Conservation (phyloP, 805 yeast species). For the Candida patagonica region DNA sequence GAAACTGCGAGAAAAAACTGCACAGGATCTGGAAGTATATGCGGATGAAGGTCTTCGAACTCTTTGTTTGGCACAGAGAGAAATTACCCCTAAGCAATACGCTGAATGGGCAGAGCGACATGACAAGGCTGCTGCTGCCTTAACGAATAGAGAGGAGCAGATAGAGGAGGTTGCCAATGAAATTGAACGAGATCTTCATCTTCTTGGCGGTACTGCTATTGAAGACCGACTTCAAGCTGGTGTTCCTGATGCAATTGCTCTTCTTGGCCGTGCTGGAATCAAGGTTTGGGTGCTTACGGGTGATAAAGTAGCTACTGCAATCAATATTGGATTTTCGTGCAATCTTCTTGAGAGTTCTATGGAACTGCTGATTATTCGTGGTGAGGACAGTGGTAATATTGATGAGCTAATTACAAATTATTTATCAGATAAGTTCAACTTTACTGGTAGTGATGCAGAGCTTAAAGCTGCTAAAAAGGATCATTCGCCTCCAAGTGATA, state of each 20-base stretch:
- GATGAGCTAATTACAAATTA: slow-evolving; percentile 33
- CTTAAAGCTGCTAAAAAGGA: slow-evolving; percentile 44
- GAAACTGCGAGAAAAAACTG: slow-evolving; percentile 43
- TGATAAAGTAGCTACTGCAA: slow-evolving; percentile 76
- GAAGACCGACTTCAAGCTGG: slow-evolving; percentile 73
- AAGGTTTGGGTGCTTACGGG: slow-evolving; percentile 81
- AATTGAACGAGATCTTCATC: slow-evolving; percentile 45
- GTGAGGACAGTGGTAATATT: slow-evolving; percentile 22
- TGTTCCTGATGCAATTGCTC: slow-evolving; percentile 64
- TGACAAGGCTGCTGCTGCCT: slow-evolving; percentile 43
- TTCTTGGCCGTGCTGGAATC: slow-evolving; percentile 62
- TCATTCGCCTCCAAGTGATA: slow-evolving; percentile 54
- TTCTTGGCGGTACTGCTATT: slow-evolving; percentile 75
- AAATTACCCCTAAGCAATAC: slow-evolving; percentile 36
- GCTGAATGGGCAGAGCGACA: slow-evolving; percentile 42
- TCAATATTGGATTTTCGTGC: slow-evolving; percentile 74
- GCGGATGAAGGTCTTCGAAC: slow-evolving; percentile 77
- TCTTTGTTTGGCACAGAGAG: slow-evolving; percentile 55
- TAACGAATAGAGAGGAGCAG: slow-evolving; percentile 48
- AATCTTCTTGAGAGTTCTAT: slow-evolving; percentile 57
- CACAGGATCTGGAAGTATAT: slow-evolving; percentile 53
- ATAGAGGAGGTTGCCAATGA: slow-evolving; percentile 48
- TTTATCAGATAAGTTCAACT: slow-evolving; percentile 39
- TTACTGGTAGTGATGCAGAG: slow-evolving; percentile 36
- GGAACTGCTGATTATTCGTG: slow-evolving; percentile 53